Base-by-base conservation (phyloP, 2,329 filamentous ascomycete species). In the Colletotrichum eremochloae region DNA sequence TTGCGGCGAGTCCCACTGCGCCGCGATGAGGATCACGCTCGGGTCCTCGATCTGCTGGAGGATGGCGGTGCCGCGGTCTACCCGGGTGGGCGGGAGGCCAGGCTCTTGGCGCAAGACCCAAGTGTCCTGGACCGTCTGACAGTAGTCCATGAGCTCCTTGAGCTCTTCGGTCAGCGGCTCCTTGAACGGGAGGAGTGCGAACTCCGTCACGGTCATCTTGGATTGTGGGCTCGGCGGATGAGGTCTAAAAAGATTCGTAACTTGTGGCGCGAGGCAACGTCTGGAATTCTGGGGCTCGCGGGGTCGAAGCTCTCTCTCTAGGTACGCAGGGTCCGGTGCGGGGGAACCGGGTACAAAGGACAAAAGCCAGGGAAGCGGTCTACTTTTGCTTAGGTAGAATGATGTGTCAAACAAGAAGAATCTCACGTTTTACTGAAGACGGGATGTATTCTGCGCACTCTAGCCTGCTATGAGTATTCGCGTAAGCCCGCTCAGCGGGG, bases 1-100 rank as follows among this genome's bases (percentile, higher is more conserved):
- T 18, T 79, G 80, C 29, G 80, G 79, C 0, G 82, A 84, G 67
- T 82, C 79, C 86, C 86, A 87, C 14, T 82, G 80, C 24, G 85
- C 83, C 5, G 82, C 83, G 74, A 87, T 79, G 74, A 87, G 78
- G n/a, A 84, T 71, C 38, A 77, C 75, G 2, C 80, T 76, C 14
- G 81, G 80, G 66, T 84, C 78, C 56, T 82, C 80, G 68, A 80
- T 58, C 74, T 83, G 81, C 52, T 79, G 76, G 71, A 82, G 80
- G 44, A 82, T 72, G 48, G 75, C 78, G 3, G 77, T 77, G 33
- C 80, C 79, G 29, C 81, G 80, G 52, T 77, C 79, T 40, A 81
- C 76, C 70, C 80, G 82, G 70, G 80, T 78, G 52, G 78, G 78
- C 55, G 82, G 83, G 24, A 83, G 78, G 57, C 78, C 76, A 2